These are phyloP conservation scores for Leccinellum albellum DNA, from an alignment of 768 basidiomycete genomes.

Conservation along the genomic window DNA sequence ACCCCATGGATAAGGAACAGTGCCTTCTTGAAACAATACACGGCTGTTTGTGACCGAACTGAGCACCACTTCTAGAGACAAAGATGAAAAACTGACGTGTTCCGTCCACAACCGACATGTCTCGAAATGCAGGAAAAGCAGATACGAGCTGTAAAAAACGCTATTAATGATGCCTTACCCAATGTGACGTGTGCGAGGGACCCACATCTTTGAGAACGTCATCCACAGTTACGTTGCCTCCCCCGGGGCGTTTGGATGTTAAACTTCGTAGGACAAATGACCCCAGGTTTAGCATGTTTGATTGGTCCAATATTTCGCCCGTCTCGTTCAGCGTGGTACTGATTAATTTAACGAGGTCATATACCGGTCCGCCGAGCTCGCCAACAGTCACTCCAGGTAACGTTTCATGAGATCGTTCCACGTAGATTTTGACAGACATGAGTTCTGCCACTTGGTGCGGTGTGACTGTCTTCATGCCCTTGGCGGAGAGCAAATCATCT, in stretches of 20 bases:
- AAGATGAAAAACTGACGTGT: slow-evolving; percentile 42
- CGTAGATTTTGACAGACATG: slow-evolving; percentile 64
- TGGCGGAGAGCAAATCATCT: slow-evolving; percentile 58
- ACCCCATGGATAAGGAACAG: slow-evolving; percentile 76
- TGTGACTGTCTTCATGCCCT: slow-evolving; percentile 56
- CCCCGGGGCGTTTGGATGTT: slow-evolving; percentile 36
- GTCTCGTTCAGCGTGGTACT: slow-evolving; percentile 66
- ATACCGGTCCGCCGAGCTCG: slow-evolving; percentile 68
- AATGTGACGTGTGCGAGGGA: slow-evolving; percentile 3
- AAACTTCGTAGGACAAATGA: slow-evolving; percentile 69
- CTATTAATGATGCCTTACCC: slow-evolving; percentile 2
- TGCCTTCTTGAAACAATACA: slow-evolving; percentile 90
- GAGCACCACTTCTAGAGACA: neutral
- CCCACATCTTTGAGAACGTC: slow-evolving; percentile 60
- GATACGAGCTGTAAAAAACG: slow-evolving; percentile 54
- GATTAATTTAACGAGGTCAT: slow-evolving; percentile 69
- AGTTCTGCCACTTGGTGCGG: slow-evolving; percentile 64
- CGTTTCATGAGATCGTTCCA: slow-evolving; percentile 65
- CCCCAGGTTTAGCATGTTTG: slow-evolving; percentile 69
- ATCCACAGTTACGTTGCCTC: slow-evolving; percentile 44
- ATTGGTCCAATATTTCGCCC: slow-evolving; percentile 55
- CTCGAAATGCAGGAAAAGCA: slow-evolving; percentile 78
- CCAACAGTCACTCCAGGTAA: slow-evolving; percentile 72
- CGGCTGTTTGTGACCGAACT: slow-evolving; percentile 39
- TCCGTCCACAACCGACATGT: slow-evolving; percentile 65